Conservation (phyloP, 1,284 basidiomycete species). For the Trametes pubescens region DNA sequence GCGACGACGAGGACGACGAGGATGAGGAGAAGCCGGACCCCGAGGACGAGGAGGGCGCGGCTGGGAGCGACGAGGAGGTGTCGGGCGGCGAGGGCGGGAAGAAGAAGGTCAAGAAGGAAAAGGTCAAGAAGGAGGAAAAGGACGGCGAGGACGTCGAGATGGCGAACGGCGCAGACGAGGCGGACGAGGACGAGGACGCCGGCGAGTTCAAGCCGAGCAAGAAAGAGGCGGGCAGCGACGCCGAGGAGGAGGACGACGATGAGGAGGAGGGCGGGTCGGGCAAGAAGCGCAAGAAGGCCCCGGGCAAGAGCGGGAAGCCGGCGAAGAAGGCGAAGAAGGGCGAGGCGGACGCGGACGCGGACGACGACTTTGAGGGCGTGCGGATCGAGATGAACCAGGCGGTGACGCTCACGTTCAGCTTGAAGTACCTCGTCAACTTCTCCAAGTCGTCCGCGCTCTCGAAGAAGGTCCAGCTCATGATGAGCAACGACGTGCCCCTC, state of each 20-base stretch:
- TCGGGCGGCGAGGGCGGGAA: slow-evolving; percentile 51
- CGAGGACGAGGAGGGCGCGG: slow-evolving; percentile 48
- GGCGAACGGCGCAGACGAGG: slow-evolving; percentile 44
- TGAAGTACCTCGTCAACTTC: slow-evolving; percentile 99
- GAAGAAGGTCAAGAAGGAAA: slow-evolving; percentile 49
- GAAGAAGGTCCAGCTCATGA: slow-evolving; percentile 80
- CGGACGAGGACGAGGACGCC: slow-evolving; percentile 55
- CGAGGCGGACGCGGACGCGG: slow-evolving; percentile 40
- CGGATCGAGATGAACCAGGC: slow-evolving; percentile 90
- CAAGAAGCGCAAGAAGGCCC: slow-evolving; percentile 72
- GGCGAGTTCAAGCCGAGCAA: slow-evolving; percentile 52
- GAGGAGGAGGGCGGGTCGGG: slow-evolving; percentile 50
- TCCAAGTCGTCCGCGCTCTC: slow-evolving; percentile 89
- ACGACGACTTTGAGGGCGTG: slow-evolving; percentile 60
- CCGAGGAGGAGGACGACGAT: slow-evolving; percentile 52
- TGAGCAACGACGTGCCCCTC: slow-evolving; percentile 92
- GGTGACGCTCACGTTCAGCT: slow-evolving; percentile 93
- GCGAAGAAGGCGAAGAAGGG: slow-evolving; percentile 56
- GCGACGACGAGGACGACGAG: slow-evolving; percentile 53
- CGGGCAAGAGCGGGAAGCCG: slow-evolving; percentile 56
- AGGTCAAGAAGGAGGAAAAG: slow-evolving; percentile 49
- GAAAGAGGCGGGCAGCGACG: slow-evolving; percentile 42
- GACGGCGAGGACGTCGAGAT: slow-evolving; percentile 52
- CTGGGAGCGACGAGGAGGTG: slow-evolving; percentile 47
- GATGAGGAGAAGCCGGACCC: slow-evolving; percentile 40